phyloP scores from a whole-genome alignment of 1,139 yeast species.

The Taiozyma onychis region DNA sequence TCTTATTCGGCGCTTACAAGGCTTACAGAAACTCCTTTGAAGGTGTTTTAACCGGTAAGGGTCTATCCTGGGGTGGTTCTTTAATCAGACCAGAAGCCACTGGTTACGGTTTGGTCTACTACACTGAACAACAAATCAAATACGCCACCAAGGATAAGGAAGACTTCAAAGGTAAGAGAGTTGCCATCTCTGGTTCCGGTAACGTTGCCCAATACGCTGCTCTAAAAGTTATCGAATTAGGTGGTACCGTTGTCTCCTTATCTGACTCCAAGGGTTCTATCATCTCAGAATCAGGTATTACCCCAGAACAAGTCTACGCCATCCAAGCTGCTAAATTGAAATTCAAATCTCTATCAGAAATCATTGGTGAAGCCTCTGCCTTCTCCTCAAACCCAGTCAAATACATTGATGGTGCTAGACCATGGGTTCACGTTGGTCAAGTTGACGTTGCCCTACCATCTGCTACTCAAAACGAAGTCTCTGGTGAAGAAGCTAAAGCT shows the following conservation, averaged over 20 bases:
- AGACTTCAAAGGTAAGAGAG: slow-evolving; percentile 86
- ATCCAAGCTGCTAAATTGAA: slow-evolving; percentile 78
- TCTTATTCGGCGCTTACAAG: slow-evolving; percentile 96
- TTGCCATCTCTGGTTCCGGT: slow-evolving; percentile 96
- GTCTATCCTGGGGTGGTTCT: slow-evolving; percentile 98
- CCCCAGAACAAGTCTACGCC: slow-evolving; percentile 69
- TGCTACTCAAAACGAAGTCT: slow-evolving; percentile 97
- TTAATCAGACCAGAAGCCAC: slow-evolving; percentile 99
- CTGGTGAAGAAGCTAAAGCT: slow-evolving; percentile 95
- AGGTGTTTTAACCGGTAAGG: slow-evolving; percentile 98
- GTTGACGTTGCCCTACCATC: slow-evolving; percentile 96
- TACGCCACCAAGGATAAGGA: slow-evolving; percentile 87
- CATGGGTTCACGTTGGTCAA: slow-evolving; percentile 90
- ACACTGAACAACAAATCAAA: slow-evolving; percentile 96
- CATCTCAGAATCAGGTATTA: slow-evolving; percentile 72
- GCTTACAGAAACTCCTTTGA: slow-evolving; percentile 87
- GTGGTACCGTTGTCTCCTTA: slow-evolving; percentile 89
- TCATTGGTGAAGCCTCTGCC: slow-evolving; percentile 53
- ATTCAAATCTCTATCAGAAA: slow-evolving; percentile 72
- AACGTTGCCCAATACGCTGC: slow-evolving; percentile 99
- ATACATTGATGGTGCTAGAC: slow-evolving; percentile 91
- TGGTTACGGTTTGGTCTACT: slow-evolving; percentile 96
- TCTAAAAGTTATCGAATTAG: slow-evolving; percentile 92
- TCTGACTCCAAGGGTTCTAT: slow-evolving; percentile 94
- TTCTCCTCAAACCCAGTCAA: slow-evolving; percentile 57